Evolutionary conservation across 2,329 filamentous ascomycete genomes (phyloP), one percentile per base, ranked within the genome.

Genomic region (Apiospora pterosperma): DNA sequence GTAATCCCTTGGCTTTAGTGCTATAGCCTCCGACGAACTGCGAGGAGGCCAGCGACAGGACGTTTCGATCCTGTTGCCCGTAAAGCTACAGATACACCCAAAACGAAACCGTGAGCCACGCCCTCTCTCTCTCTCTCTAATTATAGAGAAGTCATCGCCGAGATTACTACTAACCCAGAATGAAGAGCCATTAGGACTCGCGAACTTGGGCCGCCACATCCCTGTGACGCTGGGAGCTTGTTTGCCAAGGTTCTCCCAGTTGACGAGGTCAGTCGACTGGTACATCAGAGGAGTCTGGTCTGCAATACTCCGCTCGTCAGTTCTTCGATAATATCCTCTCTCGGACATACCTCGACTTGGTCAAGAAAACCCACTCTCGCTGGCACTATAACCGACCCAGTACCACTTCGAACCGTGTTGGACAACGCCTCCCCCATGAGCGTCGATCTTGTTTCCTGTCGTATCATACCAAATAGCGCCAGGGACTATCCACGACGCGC

Each of bases 191-290:
- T 79, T 79, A 8, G 78, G 78, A 68, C 77, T 79, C 19, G 76
- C 78, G 44, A 78, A 70, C 66, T 80, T 80, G 1, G 78, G 78
- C 48, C 77, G 67, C 78, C 78, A 80, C 69, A 80, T 73, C 1
- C 72, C 73, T n/a, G 74, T 69, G 5, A 79, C 72, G 4, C 71
- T 69, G 34, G 72, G 71, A 0, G 72, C 72, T 62, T 77, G 76
- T 34, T 69, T 48, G 10, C 76, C 76, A 5, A 77, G 72, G 36
- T 77, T 76, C 48, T 74, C 72, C 78, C 78, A 80, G 69, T 79
- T 78, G 52, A 80, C 65, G 2, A 80, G 71, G 62, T 80, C 77
- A 1, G 72, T 77, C 1, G 76, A 78, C 3, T 76, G 77, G 64
- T 80, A 80, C 71, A 80, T 72, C 67, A 73, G 72, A 2, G 77